Percentiles rank a stretch among this genome's conserved stretches.
Conservation (phyloP, 306 rosid species). For the Trifolium subterraneum region DNA sequence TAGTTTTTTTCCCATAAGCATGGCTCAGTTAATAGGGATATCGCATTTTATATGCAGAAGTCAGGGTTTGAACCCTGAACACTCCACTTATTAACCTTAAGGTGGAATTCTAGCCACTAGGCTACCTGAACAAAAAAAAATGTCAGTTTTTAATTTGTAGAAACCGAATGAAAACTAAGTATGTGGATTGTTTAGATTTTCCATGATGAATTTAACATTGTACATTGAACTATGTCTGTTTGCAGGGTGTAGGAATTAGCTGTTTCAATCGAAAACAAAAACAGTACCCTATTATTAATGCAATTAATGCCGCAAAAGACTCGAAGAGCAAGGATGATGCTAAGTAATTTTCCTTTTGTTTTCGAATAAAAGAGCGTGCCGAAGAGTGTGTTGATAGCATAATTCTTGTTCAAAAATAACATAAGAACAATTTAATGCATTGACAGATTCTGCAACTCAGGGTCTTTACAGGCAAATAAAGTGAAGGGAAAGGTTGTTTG, state of each 20-base stretch:
- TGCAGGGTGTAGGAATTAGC: slow-evolving; percentile 83
- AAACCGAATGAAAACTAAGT: too few relatives aligned
- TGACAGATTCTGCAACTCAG: slow-evolving; percentile 47
- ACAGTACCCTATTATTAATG: slow-evolving; percentile 67
- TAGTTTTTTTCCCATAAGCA: too few relatives aligned
- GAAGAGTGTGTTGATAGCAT: too few relatives aligned
- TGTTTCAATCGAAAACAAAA: slow-evolving; percentile 61
- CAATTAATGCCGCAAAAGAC: slow-evolving; percentile 62
- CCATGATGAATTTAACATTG: neutral
- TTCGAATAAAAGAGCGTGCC: too few relatives aligned
- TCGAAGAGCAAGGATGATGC: slow-evolving; percentile 58
- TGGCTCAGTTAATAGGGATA: too few relatives aligned
- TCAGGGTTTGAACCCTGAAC: too few relatives aligned
- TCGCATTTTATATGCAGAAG: too few relatives aligned
- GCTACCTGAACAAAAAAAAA: too few relatives aligned
- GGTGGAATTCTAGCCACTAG: too few relatives aligned
- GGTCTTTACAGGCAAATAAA: slow-evolving; percentile 58
- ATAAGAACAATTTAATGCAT: slow-evolving; percentile 27
- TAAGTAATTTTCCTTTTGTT: slow-evolving; percentile 43
- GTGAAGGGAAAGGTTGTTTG: slow-evolving; percentile 71
- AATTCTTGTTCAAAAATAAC: neutral
- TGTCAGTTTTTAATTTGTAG: too few relatives aligned
- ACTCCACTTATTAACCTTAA: too few relatives aligned
- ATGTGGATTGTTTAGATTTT: too few relatives aligned
- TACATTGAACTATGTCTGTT: slow-evolving; percentile 11